Conservation (phyloP, 768 basidiomycete species). For the Neoboletus subvelutipes region DNA sequence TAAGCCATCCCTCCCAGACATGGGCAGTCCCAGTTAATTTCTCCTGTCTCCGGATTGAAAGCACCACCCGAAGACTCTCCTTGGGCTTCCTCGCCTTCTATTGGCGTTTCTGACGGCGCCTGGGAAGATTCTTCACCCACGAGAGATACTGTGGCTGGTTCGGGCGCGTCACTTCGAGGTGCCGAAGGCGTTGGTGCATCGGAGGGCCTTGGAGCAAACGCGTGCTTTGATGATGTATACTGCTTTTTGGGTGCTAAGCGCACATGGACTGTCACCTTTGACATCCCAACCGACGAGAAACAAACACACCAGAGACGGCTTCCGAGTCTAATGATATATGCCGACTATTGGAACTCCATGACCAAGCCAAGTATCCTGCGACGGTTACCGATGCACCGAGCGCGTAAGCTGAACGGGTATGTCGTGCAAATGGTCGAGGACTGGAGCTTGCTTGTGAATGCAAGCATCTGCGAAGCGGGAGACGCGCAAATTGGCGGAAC, state of each 20-base stretch:
- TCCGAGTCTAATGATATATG: conserved; percentile 50
- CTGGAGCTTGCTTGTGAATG: conserved; percentile 41
- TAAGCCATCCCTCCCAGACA: conserved; percentile 99
- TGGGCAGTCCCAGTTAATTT: conserved; percentile 99
- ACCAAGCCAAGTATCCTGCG: conserved; percentile 50
- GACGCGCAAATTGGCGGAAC: conserved; percentile 55
- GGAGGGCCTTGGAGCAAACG: conserved; percentile 9
- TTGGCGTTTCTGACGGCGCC: conserved; percentile 3
- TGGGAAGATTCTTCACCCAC: conserved; percentile 12
- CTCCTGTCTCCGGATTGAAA: conserved; percentile 94
- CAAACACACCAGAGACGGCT: conserved; percentile 26
- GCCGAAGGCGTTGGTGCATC: conserved; percentile 19
- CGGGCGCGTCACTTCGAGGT: conserved; percentile 21
- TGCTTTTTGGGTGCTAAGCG: conserved; percentile 23
- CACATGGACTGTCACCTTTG: not conserved
- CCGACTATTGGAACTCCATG: conserved; percentile 40
- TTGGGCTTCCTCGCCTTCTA: conserved; percentile 26
- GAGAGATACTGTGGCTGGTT: not conserved
- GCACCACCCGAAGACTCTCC: conserved; percentile 49
- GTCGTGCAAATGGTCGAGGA: conserved; percentile 20
- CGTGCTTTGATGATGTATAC: not conserved
- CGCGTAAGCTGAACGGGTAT: conserved; percentile 33
- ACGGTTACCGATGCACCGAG: conserved; percentile 47
- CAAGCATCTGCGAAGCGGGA: conserved; percentile 51
- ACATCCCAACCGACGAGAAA: not conserved